Evolutionary conservation across 2,329 filamentous ascomycete genomes (phyloP), one percentile per base, ranked within the genome.

Genomic region (Phyllachora maydis): DNA sequence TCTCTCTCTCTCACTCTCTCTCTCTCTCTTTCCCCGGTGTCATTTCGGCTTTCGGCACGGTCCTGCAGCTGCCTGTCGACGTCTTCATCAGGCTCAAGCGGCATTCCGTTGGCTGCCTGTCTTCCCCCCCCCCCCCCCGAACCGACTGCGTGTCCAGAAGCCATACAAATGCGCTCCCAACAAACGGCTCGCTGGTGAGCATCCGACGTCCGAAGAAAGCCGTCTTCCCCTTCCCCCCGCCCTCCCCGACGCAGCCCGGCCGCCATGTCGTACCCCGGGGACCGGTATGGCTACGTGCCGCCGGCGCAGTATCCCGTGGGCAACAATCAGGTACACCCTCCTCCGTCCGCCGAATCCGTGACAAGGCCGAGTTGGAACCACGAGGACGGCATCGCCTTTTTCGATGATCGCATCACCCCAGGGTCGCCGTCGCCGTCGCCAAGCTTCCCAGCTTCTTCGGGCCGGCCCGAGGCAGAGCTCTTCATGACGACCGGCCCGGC

Each of bases 351-450:
- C 44, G 30, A 45, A 51, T 20, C 45, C 49, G 28, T 40, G 20
- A 59, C 75, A 33, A 61, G 66, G 32, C 61, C 65, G 23, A 85
- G 74, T 52, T 82, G 78, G 52, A 71, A 81, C 43, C 66, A 60
- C 34, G 76, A 73, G 32, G 78, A 88, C 43, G 76, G 85, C 42
- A 53, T 57, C 22, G 48, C 52, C 23, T 65, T 68, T 34, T 56
- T 63, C 35, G 40, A 47, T 24, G 41, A n/a, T n/a, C n/a, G n/a
- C n/a, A n/a, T n/a, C n/a, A n/a, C n/a, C n/a, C n/a, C n/a, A n/a
- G n/a, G n/a, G n/a, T n/a, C n/a, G 36, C 37, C 31, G 35, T 41
- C 27, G 37, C 26, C 28, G 37, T 25, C 35, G 35, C 16, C 30
- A 35, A 27, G 42, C 35, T 37, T 47, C 40, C 38, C 35, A 18